phyloP scores from a whole-genome alignment of 495 filamentous ascomycete species.

The Penicillium canariense region DNA sequence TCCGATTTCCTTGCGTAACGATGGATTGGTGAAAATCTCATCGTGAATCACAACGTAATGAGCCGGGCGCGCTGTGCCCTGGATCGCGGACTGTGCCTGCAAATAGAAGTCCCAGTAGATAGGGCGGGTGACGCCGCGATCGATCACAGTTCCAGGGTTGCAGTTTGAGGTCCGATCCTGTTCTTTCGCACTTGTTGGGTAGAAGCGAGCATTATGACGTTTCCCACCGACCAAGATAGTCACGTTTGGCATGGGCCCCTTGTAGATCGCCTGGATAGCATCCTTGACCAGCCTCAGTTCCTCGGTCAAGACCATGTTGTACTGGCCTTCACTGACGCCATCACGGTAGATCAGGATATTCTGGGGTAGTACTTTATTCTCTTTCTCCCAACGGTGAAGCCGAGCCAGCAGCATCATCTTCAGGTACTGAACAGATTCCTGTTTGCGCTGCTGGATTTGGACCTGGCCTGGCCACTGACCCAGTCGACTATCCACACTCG shows the following conservation, averaged over 20 bases:
- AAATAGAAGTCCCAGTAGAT: slow-evolving; percentile 76
- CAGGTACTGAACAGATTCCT: slow-evolving; percentile 59
- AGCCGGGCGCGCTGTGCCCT: slow-evolving; percentile 74
- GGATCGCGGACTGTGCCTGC: slow-evolving; percentile 72
- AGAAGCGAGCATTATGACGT: slow-evolving; percentile 89
- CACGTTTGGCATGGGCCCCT: slow-evolving; percentile 38
- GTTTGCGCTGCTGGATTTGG: slow-evolving; percentile 51
- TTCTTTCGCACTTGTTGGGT: slow-evolving; percentile 50
- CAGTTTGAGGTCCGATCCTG: slow-evolving; percentile 56
- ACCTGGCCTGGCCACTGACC: slow-evolving; percentile 68
- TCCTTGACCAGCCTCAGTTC: slow-evolving; percentile 52
- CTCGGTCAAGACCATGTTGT: slow-evolving; percentile 47
- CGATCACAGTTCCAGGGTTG: slow-evolving; percentile 70
- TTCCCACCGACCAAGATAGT: slow-evolving; percentile 60
- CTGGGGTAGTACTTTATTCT: slow-evolving; percentile 54
- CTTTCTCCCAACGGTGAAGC: slow-evolving; percentile 53
- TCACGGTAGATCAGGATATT: slow-evolving; percentile 83
- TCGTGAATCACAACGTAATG: slow-evolving; percentile 74
- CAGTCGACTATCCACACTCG: slow-evolving; percentile 59
- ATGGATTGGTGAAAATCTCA: slow-evolving; percentile 53
- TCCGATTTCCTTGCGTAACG: slow-evolving; percentile 4
- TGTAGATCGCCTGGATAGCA: slow-evolving; percentile 55
- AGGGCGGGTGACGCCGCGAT: slow-evolving; percentile 74
- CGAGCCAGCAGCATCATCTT: slow-evolving; percentile 54
- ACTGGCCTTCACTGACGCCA: slow-evolving; percentile 83